Evolutionary conservation across 2,329 filamentous ascomycete species (phyloP).

Genomic region (Ophiosphaerella narmari): DNA sequence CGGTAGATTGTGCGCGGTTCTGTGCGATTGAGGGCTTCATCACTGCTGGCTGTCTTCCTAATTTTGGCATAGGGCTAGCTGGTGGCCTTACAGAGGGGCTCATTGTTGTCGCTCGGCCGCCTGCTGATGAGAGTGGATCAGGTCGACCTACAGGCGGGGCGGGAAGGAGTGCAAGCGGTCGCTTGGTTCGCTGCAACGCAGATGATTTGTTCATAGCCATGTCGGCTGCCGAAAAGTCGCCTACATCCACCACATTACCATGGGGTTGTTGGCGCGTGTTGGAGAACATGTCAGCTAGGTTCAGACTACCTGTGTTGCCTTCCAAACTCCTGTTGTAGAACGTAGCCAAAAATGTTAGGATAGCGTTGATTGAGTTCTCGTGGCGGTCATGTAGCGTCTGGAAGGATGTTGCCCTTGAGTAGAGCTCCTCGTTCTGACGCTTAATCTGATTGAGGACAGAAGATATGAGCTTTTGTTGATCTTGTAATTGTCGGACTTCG

Average conservation of each 20-base stretch:
- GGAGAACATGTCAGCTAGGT: conserved; percentile 82
- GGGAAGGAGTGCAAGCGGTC: conserved; percentile 45
- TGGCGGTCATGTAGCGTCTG: conserved; percentile 94
- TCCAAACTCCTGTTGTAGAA: conserved; percentile 94
- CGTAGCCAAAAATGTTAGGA: conserved; percentile 93
- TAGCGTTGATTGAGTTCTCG: conserved; percentile 98
- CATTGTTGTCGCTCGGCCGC: conserved; percentile 37
- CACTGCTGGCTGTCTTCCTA: conserved; percentile 20
- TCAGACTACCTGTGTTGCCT: conserved; percentile 74
- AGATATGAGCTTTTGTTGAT: conserved; percentile 85
- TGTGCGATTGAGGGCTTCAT: conserved; percentile 29
- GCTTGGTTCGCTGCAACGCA: conserved; percentile 43
- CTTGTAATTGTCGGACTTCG: conserved; percentile 80
- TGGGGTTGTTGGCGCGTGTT: conserved; percentile 63
- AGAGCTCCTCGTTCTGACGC: conserved; percentile 84
- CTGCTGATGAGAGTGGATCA: conserved; percentile 27
- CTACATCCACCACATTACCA: conserved; percentile 66
- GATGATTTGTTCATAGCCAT: conserved; percentile 36
- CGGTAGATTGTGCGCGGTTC: conserved; percentile 17
- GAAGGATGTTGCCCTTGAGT: conserved; percentile 84
- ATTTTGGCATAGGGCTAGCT: conserved; percentile 29
- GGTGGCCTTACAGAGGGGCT: conserved; percentile 34
- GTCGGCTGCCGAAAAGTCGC: conserved; percentile 56
- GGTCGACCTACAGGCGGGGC: conserved; percentile 33
- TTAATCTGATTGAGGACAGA: conserved; percentile 79